Base-by-base conservation (phyloP, 2,329 filamentous ascomycete species). In the Penicillium sp. region DNA sequence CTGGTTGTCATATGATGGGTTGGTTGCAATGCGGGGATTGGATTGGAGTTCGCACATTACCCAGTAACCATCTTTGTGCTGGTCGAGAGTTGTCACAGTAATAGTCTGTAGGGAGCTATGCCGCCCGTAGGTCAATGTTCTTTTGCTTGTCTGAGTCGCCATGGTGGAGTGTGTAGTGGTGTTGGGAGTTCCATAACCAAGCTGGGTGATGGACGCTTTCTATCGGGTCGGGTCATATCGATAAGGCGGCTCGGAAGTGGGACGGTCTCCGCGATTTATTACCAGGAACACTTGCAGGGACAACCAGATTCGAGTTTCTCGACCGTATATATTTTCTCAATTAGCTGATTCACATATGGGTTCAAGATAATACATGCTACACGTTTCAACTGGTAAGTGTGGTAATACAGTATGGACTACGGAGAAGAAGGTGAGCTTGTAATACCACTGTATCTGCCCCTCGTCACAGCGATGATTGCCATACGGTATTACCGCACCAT, bases 61-160 rank as follows among this genome's bases (percentile, higher is more conserved):
- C 78, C 78, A 79, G 65, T 76, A 74, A 42, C 71, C 71, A 59
- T 68, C 60, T 33, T 67, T 51, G 42, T 51, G 52, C 43, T 65
- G 52, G 28, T 68, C 49, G 13, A 70, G 55, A 1, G 66, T 62
- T 28, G 70, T 74, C 1, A 78, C 70, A 6, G 66, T 69, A 30
- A 78, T 65, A 11, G 67, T 73, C 55, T 79, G 77, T 7, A 79
- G 71, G 19, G 59, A 59, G 63, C 73, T 69, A 25, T 69, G 60
- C 42, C 66, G 65, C 26, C 73, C 75, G 22, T 74, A 74, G 51
- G 61, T 60, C 22, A 72, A 60, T 3, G 65, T 70, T 60, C 70
- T 63, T 46, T 55, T 60, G 38, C 30, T 52, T 19, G 60, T 45
- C 45, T 61, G 26, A 33, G 40, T 53, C 65, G 73, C 68, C 60